Base-by-base conservation (phyloP, 2,329 filamentous ascomycete species). In the Fusarium napiforme region DNA sequence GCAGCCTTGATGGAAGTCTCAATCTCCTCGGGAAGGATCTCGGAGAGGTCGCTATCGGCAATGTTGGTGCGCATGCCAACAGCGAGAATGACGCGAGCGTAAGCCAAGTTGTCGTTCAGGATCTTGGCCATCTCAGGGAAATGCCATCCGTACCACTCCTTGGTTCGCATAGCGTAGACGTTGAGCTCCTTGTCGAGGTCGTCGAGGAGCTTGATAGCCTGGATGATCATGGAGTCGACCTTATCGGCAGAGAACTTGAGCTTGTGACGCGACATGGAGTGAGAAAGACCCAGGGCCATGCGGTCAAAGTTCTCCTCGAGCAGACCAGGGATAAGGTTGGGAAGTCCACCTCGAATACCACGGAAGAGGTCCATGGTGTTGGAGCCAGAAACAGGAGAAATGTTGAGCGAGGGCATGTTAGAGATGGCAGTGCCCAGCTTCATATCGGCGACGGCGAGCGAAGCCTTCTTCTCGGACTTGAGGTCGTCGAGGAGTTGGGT, bases 61-160 rank as follows among this genome's bases (percentile, higher is more conserved):
- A 93, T 93, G 80, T 94, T 95, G 75, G 92, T 91, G 75, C 96
- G 93, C 89, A 97, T 94, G 77, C 96, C 96, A 87, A 97, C 93
- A 74, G 92, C 90, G 57, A 97, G 85, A 66, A 99, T 94, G 66
- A 99, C 92, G 76, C 92, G 92, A 68, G 95, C 92, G 82, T 97
- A 99, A 74, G 95, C 95, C 72, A 97, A 86, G 85, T 99, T 99
- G 88, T 99, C 96, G 83, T 97, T 97, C 77, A 98, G 89, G 80
- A 98, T 97, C 85, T 95, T 96, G 80, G 94, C 95, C 89, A 99
- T 91, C 87, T 99, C 96, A 45, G 96, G 96, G 87, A 98, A 99
- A 85, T 98, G 96, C 96, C 96, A 99, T 79, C 96, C 96, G 82
- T 99, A 99, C 96, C 96, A 99, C 84, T 99, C 96, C 91, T 98